Conservation (phyloP, 2,329 filamentous ascomycete genomes). For the Westerdykella sp. region DNA sequence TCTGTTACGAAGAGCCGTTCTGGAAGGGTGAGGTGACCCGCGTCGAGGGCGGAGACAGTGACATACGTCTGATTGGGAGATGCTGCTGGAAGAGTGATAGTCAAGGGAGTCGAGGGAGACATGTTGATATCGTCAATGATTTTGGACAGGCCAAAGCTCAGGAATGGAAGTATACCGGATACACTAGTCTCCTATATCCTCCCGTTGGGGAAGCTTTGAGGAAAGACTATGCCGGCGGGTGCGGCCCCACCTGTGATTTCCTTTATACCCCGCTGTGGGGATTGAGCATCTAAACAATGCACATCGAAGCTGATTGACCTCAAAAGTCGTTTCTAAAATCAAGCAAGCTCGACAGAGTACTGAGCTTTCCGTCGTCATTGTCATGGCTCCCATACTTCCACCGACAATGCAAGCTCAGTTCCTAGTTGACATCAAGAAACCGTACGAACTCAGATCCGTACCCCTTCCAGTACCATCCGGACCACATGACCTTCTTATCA, state of each 20-base stretch:
- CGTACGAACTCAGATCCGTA: constrained; percentile 35
- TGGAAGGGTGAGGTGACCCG: constrained; percentile 42
- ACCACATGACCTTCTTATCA: constrained; percentile 42
- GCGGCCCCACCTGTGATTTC: constrained; percentile 16
- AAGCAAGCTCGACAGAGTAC: neutral
- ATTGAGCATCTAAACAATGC: too few species aligned
- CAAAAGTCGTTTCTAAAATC: too few species aligned
- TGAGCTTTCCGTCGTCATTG: neutral
- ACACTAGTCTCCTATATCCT: neutral
- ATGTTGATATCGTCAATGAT: constrained; percentile 2
- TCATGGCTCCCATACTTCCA: constrained; percentile 15
- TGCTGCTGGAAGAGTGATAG: constrained; percentile 18
- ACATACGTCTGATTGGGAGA: constrained; percentile 21
- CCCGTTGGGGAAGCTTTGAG: constrained; percentile 6
- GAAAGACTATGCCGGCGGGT: neutral
- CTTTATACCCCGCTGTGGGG: constrained; percentile 24
- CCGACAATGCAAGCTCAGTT: constrained; percentile 38
- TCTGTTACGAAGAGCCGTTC: constrained; percentile 44
- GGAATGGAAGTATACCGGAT: neutral
- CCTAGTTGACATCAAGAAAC: constrained; percentile 39
- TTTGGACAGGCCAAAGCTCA: constrained; percentile 1
- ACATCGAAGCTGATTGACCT: too few species aligned
- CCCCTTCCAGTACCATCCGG: constrained; percentile 27
- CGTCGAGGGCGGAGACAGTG: constrained; percentile 27
- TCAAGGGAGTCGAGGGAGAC: constrained; percentile 1